Percentiles rank a stretch among this genome's conserved stretches.
Evolutionary conservation across 257 asterid genomes (phyloP).

Genomic region (Nicotiana undulata): DNA sequence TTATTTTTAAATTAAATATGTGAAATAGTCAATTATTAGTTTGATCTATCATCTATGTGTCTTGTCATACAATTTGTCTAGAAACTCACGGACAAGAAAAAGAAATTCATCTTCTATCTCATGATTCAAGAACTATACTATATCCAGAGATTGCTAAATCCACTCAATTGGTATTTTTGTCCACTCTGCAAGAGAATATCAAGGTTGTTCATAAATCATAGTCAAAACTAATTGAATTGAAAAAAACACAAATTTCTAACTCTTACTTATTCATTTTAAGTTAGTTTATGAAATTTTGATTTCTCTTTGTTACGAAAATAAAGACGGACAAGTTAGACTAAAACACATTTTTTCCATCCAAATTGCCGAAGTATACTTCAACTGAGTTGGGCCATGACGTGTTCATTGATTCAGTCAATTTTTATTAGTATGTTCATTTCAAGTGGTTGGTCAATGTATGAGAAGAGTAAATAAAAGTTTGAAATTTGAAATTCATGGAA

Average conservation of each 20-base stretch:
- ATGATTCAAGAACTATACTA: neutral
- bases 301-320: neutral
- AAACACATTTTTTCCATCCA: neutral
- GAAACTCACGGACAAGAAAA: neutral
- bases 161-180: neutral
- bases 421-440: neutral
- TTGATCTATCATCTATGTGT: neutral
- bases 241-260: neutral
- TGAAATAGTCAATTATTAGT: neutral
- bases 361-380: neutral
- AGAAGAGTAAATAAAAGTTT: neutral
- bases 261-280: neutral
- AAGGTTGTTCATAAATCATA: slow-evolving; percentile 1
- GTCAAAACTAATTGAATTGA: neutral
- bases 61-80: neutral
- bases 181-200: neutral
- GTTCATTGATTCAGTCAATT: neutral
- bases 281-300: neutral
- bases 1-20: too few species aligned
- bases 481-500: neutral
- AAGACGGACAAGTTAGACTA: neutral
- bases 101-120: neutral
- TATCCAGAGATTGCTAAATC: neutral
- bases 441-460: neutral
- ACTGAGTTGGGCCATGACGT: neutral